A percentile compares a stretch with the other conserved stretches of the same genome.
Conservation (phyloP, 2,329 filamentous ascomycete genomes). For the Pseudohalonectria lignicola region DNA sequence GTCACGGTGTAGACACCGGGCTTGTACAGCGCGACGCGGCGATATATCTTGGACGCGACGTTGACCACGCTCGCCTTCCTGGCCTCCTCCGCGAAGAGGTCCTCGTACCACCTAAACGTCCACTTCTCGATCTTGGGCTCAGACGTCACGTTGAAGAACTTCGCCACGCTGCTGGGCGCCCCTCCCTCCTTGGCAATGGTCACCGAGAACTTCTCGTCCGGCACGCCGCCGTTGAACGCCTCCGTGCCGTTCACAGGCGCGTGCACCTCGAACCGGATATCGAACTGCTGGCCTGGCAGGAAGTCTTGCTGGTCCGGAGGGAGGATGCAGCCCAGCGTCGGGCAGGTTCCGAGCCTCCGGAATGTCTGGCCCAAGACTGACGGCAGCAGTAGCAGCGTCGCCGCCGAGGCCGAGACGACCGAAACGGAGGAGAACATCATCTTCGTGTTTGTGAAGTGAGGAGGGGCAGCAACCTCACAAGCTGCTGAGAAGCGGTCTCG, state of each 20-base stretch:
- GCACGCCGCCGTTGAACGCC: slow-evolving; percentile 54
- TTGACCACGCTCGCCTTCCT: slow-evolving; percentile 62
- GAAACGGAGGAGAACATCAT: not conserved
- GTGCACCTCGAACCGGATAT: slow-evolving; percentile 74
- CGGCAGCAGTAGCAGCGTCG: slow-evolving; percentile 13
- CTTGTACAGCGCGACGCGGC: slow-evolving; percentile 64
- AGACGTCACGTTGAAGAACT: slow-evolving; percentile 52
- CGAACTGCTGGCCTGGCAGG: slow-evolving; percentile 73
- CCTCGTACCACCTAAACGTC: slow-evolving; percentile 79
- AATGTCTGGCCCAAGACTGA: slow-evolving; percentile 43
- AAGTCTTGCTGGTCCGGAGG: slow-evolving; percentile 64
- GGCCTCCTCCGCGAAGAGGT: slow-evolving; percentile 67
- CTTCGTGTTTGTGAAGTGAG: not conserved
- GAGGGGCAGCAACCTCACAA: no score
- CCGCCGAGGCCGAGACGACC: not conserved
- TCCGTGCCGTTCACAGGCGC: slow-evolving; percentile 74
- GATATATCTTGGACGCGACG: slow-evolving; percentile 69
- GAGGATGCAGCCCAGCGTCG: slow-evolving; percentile 46
- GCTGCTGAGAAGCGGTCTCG: no score
- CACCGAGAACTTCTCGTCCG: slow-evolving; percentile 66
- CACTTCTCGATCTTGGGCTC: slow-evolving; percentile 70
- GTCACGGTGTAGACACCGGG: slow-evolving; percentile 71
- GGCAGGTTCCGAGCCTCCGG: slow-evolving; percentile 48
- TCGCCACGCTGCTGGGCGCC: slow-evolving; percentile 40
- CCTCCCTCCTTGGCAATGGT: slow-evolving; percentile 56